Conservation (phyloP, 495 filamentous ascomycete species). For the Podospora conica region DNA sequence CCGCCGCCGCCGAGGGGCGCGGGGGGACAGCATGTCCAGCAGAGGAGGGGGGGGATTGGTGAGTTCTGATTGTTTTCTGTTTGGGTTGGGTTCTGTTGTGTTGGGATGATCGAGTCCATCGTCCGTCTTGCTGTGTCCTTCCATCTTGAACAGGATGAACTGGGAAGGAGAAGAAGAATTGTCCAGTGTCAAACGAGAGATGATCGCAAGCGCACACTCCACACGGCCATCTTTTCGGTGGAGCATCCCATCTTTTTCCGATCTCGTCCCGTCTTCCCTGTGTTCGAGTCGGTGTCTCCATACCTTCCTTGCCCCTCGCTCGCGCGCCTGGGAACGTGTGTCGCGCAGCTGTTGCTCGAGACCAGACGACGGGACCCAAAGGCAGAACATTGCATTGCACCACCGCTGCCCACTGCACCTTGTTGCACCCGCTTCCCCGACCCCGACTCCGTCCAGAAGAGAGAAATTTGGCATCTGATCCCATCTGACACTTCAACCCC, state of each 20-base stretch:
- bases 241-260: background rate
- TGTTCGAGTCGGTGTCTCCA: background rate
- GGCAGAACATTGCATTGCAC: too few relatives aligned
- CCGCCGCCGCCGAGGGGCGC: constrained; percentile 16
- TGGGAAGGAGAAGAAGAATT: too few relatives aligned
- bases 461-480: background rate
- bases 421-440: background rate
- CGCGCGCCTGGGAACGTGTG: background rate
- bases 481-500: background rate
- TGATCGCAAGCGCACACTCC: background rate
- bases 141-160: background rate
- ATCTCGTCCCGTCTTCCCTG: background rate
- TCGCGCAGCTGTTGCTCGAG: background rate
- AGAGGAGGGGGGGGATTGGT: constrained; percentile 46
- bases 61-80: constrained; percentile 21
- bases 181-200: background rate
- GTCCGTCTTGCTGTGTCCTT: background rate
- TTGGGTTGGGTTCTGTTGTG: too few relatives aligned
- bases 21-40: constrained; percentile 31
- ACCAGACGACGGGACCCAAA: too few relatives aligned
- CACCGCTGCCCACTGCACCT: background rate
- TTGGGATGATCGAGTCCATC: too few relatives aligned
- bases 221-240: background rate
- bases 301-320: background rate
- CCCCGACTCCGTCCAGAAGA: too few relatives aligned